Base-by-base conservation (phyloP, 768 basidiomycete genomes). In the Terana coerulea region DNA sequence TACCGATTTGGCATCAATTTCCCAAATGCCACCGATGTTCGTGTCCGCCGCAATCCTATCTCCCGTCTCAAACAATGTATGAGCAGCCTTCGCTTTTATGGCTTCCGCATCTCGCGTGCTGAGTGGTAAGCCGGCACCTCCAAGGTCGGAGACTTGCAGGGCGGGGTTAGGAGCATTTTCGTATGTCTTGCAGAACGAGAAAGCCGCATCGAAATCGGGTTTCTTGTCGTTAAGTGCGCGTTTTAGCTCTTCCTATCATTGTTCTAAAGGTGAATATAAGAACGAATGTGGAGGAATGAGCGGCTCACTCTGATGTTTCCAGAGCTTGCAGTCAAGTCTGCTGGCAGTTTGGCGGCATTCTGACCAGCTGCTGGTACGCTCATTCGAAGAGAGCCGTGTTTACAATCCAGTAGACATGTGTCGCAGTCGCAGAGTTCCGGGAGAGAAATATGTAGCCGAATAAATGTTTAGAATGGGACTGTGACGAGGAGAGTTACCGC, bases 11-110 rank as follows among this genome's bases (percentile, higher is more conserved):
- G 74, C 70, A 45, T 75, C 72, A 37, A 80, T 73, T 56, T 79
- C 76, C 76, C 76, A 80, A 3, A 75, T 77, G 65, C 79, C 72
- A 11, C 76, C 62, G 7, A 78, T 75, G 1, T 64, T 56, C 34
- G 63, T 75, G 52, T 78, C 70, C 1, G 77, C 66, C 8, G 76
- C 54, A 0, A 74, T 78, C 9, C 67, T 60, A 30, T 71, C 67
- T 14, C 73, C 75, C 47, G 71, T 69, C 1, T 76, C 77, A 58
- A 72, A 79, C 0, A 75, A 74, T 2, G 77, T 74, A 56, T 72
- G 72, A 5, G 54, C 51, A 5, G 73, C 64, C 14, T 56, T 49
- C 0, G 61, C 54, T 21, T 72, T 74, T 37, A 80, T 65, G 1
- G 60, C 42, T 31, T 65, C 61, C 1, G 75, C 77, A 25, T 75